phyloP scores from a whole-genome alignment of 208 protist species.

The Vickermania ingenoplastis region DNA sequence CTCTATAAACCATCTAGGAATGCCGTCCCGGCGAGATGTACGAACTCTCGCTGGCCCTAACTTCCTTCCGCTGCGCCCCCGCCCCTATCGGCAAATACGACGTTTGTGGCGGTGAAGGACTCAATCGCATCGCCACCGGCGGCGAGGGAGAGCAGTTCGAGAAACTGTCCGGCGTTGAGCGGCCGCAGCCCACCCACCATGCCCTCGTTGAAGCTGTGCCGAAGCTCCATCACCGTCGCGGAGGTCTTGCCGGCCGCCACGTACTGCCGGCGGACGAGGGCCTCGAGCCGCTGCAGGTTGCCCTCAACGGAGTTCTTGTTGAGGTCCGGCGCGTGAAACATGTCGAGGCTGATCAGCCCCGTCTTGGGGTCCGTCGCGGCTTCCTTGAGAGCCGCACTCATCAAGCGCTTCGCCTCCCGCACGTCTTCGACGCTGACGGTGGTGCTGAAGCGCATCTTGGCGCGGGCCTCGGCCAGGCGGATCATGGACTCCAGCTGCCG shows the following conservation, averaged over 20 bases:
- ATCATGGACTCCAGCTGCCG: constrained; percentile 99
- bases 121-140: constrained; percentile 67
- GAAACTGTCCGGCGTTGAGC: constrained; percentile 52
- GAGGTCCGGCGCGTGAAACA: constrained; percentile 80
- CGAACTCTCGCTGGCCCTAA: no score
- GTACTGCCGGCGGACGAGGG: constrained; percentile 48
- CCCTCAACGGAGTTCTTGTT: constrained; percentile 73
- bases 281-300: constrained; percentile 63
- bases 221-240: constrained; percentile 55
- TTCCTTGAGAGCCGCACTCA: constrained; percentile 82
- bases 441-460: constrained; percentile 84
- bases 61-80: not conserved
- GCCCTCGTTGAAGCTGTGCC: constrained; percentile 60
- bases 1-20: no score
- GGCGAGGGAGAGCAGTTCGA: constrained; percentile 74
- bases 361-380: constrained; percentile 78
- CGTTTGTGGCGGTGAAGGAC: constrained; percentile 54
- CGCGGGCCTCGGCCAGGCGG: constrained; percentile 90
- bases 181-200: constrained; percentile 31
- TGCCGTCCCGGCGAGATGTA: no score
- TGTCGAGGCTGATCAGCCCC: constrained; percentile 84
- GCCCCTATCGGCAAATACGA: constrained; percentile 40
- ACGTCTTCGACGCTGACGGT: constrained; percentile 82
- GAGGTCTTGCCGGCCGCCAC: constrained; percentile 23
- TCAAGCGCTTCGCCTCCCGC: constrained; percentile 84